Evolutionary conservation across 805 yeast species (phyloP).

Genomic region (Wickerhamomyces strasburgensis): DNA sequence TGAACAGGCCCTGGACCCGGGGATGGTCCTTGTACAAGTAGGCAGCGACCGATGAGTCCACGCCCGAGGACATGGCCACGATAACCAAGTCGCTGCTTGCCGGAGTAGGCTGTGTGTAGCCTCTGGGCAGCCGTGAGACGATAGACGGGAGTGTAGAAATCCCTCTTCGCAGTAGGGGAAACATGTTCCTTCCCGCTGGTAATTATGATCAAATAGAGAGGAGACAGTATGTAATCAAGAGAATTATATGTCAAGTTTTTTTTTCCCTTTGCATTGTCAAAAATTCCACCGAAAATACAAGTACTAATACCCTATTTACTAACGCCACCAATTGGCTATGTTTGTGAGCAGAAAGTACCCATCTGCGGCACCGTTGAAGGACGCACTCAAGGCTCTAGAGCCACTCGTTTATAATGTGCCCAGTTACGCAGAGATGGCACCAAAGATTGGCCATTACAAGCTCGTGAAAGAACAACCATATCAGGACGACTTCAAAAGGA

Average conservation of each 20-base stretch:
- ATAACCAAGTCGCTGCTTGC: constrained; percentile 52
- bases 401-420: neutral
- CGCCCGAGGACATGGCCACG: constrained; percentile 96
- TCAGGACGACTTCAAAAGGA: neutral
- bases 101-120: constrained; percentile 41
- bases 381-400: neutral
- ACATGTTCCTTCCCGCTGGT: too few relatives aligned
- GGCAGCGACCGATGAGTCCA: constrained; percentile 90
- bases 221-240: too few relatives aligned
- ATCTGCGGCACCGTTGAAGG: neutral
- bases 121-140: constrained; percentile 14
- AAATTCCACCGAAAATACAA: too few relatives aligned
- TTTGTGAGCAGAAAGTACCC: neutral
- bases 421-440: neutral
- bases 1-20: constrained; percentile 73
- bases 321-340: too few relatives aligned
- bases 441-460: neutral
- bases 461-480: neutral
- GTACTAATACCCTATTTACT: too few relatives aligned
- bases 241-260: too few relatives aligned
- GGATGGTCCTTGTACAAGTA: constrained; percentile 52
- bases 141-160: too few relatives aligned
- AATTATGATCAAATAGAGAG: too few relatives aligned
- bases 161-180: too few relatives aligned
- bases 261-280: too few relatives aligned